Conservation (phyloP, 495 filamentous ascomycete species). For the Darksidea phi region DNA sequence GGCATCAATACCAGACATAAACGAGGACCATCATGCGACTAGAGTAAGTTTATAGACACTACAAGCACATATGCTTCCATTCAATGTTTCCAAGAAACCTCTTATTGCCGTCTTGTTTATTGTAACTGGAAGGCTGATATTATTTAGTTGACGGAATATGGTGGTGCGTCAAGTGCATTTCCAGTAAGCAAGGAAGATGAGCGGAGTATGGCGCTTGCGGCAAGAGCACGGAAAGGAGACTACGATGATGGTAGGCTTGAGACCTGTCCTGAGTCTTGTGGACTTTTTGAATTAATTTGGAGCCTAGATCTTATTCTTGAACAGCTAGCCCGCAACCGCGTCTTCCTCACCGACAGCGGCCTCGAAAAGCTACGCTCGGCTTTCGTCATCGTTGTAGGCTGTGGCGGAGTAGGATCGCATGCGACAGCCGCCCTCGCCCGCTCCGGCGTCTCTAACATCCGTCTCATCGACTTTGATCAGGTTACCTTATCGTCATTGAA, state of each 20-base stretch:
- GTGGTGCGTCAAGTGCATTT: constrained; percentile 57
- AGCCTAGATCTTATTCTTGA: constrained; percentile 82
- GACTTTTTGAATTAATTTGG: constrained; percentile 6
- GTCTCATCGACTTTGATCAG: constrained; percentile 97
- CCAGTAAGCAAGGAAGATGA: constrained; percentile 70
- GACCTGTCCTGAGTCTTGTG: background rate
- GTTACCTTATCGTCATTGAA: constrained; percentile 92
- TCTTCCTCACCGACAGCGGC: constrained; percentile 82
- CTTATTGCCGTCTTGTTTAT: no score
- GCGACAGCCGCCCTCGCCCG: constrained; percentile 81
- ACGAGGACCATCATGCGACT: constrained; percentile 40
- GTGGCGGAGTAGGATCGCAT: constrained; percentile 93
- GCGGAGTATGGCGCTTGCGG: constrained; percentile 70
- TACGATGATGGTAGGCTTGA: constrained; percentile 73
- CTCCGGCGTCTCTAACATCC: constrained; percentile 80
- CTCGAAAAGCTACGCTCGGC: constrained; percentile 73
- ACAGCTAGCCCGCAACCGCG: constrained; percentile 90
- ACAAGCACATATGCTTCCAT: no score
- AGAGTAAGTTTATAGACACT: constrained; percentile 24
- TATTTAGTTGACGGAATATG: constrained; percentile 69
- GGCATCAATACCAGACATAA: constrained; percentile 43
- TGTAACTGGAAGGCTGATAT: no score
- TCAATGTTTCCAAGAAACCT: no score
- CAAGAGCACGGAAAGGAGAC: constrained; percentile 78
- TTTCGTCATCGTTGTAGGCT: constrained; percentile 87